These are phyloP conservation scores for Podosphaera aphanis DNA, from an alignment of 2,329 filamentous ascomycete species.

Conservation along the genomic window DNA sequence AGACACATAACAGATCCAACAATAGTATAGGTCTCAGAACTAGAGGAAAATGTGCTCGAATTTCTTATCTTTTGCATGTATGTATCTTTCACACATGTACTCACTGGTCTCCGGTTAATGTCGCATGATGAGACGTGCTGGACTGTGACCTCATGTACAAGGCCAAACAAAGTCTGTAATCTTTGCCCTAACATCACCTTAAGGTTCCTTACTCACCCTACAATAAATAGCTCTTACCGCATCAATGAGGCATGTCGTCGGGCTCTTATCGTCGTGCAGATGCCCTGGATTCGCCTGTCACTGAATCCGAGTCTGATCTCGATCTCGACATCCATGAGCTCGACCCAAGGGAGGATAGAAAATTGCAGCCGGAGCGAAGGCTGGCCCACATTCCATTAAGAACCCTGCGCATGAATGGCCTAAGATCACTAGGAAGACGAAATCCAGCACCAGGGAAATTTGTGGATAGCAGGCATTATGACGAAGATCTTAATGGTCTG, in stretches of 20 bases:
- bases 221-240: slow-evolving; percentile 6
- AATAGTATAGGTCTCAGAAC: neutral
- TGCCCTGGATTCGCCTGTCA: slow-evolving; percentile 34
- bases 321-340: slow-evolving; percentile 62
- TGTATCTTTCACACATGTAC: too few relatives aligned
- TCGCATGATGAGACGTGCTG: slow-evolving; percentile 2
- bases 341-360: slow-evolving; percentile 28
- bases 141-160: slow-evolving; percentile 8
- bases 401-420: slow-evolving; percentile 41
- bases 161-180: slow-evolving; percentile 6
- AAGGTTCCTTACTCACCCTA: neutral
- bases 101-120: slow-evolving; percentile 3
- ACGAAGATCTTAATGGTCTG: slow-evolving; percentile 44
- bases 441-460: slow-evolving; percentile 34
- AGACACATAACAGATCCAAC: too few relatives aligned
- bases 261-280: slow-evolving; percentile 15
- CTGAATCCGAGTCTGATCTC: slow-evolving; percentile 55
- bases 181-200: neutral
- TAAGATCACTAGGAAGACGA: slow-evolving; percentile 29
- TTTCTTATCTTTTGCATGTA: neutral
- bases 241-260: slow-evolving; percentile 18
- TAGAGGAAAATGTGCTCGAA: neutral
- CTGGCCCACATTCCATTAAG: slow-evolving; percentile 39
- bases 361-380: slow-evolving; percentile 12
- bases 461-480: slow-evolving; percentile 22